Evolutionary conservation across 768 basidiomycete species (phyloP).

Genomic region (Leccinum subgranulosum): DNA sequence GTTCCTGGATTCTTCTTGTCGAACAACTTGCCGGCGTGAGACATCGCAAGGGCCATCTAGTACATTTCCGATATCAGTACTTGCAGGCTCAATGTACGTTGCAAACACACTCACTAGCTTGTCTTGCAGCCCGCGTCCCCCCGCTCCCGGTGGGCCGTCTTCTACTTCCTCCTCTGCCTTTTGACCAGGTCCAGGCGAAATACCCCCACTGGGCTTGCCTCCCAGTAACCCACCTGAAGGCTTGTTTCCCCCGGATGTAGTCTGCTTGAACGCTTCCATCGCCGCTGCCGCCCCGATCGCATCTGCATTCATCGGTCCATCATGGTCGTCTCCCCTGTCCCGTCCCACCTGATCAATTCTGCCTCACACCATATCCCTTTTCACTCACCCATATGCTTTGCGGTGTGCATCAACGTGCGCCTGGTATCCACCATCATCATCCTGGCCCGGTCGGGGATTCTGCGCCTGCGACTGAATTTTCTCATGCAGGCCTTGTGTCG

Average conservation of each 20-base stretch:
- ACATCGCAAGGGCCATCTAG: constrained; percentile 32
- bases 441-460: not conserved
- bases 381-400: constrained; percentile 31
- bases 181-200: not conserved
- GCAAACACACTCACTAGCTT: constrained; percentile 26
- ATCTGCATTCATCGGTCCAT: constrained; percentile 25
- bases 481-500: constrained; percentile 23
- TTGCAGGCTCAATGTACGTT: not conserved
- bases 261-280: constrained; percentile 30
- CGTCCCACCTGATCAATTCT: not conserved
- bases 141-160: constrained; percentile 5
- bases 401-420: constrained; percentile 26
- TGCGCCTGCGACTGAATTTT: constrained; percentile 18
- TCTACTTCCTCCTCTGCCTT: constrained; percentile 4
- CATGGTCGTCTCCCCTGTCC: constrained; percentile 14
- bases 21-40: constrained; percentile 31
- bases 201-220: constrained; percentile 1
- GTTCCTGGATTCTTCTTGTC: constrained; percentile 30
- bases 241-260: constrained; percentile 9
- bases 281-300: constrained; percentile 29
- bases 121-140: constrained; percentile 25
- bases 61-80: not conserved
- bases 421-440: constrained; percentile 12
- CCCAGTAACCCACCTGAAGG: constrained; percentile 19
- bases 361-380: not conserved